Conservation (phyloP, 495 filamentous ascomycete species). For the Baudoinia panamericana region DNA sequence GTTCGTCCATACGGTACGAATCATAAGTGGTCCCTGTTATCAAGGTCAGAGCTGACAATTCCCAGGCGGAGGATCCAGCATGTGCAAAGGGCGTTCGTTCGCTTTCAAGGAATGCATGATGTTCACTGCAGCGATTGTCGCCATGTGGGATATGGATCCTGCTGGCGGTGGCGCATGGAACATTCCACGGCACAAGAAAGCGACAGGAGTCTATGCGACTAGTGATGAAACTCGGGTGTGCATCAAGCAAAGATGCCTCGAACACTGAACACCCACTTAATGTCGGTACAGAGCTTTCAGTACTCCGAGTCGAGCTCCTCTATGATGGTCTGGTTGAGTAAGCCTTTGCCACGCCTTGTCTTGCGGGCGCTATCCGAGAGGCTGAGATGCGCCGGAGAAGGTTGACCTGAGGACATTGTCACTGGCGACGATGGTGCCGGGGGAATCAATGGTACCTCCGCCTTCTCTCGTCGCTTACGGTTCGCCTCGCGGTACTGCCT, state of each 20-base stretch:
- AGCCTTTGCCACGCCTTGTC: not conserved
- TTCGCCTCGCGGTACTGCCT: constrained; percentile 18
- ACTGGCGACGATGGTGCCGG: not conserved
- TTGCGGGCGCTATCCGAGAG: constrained; percentile 7
- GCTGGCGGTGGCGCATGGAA: constrained; percentile 22
- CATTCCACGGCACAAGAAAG: constrained; percentile 24
- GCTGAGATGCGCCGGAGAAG: constrained; percentile 5
- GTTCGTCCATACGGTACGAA: constrained; percentile 35
- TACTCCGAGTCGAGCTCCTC: constrained; percentile 20
- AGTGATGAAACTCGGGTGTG: constrained; percentile 24
- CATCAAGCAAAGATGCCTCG: constrained; percentile 21
- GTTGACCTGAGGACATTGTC: not conserved
- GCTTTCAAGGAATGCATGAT: constrained; percentile 29
- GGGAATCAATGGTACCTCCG: constrained; percentile 3
- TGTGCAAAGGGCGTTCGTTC: constrained; percentile 28
- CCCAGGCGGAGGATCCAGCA: constrained; percentile 20
- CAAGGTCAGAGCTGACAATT: not conserved
- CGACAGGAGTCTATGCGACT: constrained; percentile 23
- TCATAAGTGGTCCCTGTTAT: not conserved
- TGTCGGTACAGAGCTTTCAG: no score
- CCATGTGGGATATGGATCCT: constrained; percentile 32
- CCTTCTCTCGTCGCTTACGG: constrained; percentile 11
- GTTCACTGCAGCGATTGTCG: constrained; percentile 29
- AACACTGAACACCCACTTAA: no score
- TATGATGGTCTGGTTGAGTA: constrained; percentile 19